Base-by-base conservation (phyloP, 1,284 basidiomycete genomes). In the Apiotrichum sp. region DNA sequence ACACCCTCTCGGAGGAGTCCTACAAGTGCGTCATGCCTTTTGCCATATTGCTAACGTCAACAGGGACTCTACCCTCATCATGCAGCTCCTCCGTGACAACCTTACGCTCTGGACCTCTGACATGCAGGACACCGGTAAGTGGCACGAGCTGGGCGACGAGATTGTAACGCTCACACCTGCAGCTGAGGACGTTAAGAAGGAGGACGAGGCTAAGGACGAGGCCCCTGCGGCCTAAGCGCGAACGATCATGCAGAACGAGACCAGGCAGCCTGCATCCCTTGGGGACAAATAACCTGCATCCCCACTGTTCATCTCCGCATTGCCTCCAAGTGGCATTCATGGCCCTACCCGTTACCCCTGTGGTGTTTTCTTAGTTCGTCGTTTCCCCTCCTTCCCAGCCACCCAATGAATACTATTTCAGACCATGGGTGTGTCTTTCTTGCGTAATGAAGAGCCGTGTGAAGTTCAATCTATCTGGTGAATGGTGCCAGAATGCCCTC, bases 51-150 rank as follows among this genome's bases (percentile, higher is more conserved):
- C 32, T 47, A 29, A 53, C 71, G 62, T 57, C 10, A 4, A 5
- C 55, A 74, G 73, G 73, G 89, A 96, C 80, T 93, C 90, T 55
- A 93, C 90, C 48, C 83, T 98, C 71, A 98, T 98, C 81, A 98
- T 98, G 95, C 95, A 98, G 79, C 81, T 98, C 65, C 86, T 98
- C 75, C 86, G 96, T 74, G 95, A 98, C 80, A 98, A 98, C 86
- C 82, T 98, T 55, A 98, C 93, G 50, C 84, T 95, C 73, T 98
- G 93, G 93, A 96, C 93, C 61, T 93, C 89, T 58, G 93, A 97
- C 79, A 96, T 96, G 93, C 69, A 72, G 61, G 73, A 72, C 60
- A 65, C 63, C 61, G 66, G 69, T 64, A 36, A 61, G 63, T 62
- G 5, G 22, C 22, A 22, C 22, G 22, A 22, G 22, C 22, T 22